Percentiles rank a stretch among this genome's conserved stretches.
phyloP scores from a whole-genome alignment of 129 eudicot genomes.

The Deinandra increscens region DNA sequence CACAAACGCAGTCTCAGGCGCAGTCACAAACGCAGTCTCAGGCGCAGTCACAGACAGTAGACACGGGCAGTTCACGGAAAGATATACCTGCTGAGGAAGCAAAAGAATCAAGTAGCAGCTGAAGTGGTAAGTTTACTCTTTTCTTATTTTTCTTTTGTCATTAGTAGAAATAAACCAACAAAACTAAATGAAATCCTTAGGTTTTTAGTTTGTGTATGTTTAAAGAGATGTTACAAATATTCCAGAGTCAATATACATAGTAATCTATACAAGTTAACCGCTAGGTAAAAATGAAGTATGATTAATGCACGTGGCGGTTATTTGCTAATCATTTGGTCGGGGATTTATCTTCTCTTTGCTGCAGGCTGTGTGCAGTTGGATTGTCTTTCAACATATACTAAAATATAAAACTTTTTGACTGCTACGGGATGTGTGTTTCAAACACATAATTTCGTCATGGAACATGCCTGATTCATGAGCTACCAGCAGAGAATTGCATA shows the following conservation, averaged over 20 bases:
- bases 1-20: conserved; percentile 44
- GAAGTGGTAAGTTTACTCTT: conserved; percentile 16
- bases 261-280: not conserved
- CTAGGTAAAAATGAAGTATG: too few species aligned
- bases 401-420: too few species aligned
- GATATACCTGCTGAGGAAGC: conserved; percentile 46
- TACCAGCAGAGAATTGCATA: too few species aligned
- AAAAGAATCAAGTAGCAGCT: conserved; percentile 52
- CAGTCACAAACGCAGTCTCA: conserved; percentile 44
- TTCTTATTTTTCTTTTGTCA: not conserved
- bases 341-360: too few species aligned
- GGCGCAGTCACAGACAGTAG: conserved; percentile 52
- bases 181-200: not conserved
- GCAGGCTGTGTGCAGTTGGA: too few species aligned
- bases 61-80: conserved; percentile 49
- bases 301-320: too few species aligned
- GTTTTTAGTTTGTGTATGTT: not conserved
- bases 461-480: not conserved
- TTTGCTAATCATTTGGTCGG: too few species aligned
- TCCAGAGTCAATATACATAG: not conserved
- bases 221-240: not conserved
- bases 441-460: not conserved
- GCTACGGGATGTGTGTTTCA: not conserved
- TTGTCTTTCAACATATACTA: too few species aligned
- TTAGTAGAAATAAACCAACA: not conserved